Evolutionary conservation across 768 basidiomycete genomes (phyloP).

Genomic region (Suillus discolor): DNA sequence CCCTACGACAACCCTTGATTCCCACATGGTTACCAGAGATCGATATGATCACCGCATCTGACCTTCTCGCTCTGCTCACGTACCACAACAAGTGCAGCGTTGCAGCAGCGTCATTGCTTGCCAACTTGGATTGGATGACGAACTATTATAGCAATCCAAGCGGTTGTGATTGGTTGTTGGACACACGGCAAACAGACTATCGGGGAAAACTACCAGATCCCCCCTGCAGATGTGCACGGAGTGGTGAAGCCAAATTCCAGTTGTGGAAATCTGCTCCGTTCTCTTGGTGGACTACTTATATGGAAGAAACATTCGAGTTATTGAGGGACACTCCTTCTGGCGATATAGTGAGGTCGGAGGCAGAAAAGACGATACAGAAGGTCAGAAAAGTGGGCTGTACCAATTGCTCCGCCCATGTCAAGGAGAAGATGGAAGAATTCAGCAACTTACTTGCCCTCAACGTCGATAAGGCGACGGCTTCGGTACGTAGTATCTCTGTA

Average conservation of each 20-base stretch:
- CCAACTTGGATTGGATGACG: constrained; percentile 6
- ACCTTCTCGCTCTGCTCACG: constrained; percentile 19
- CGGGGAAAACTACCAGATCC: too few relatives aligned
- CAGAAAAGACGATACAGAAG: background rate
- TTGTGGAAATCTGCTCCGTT: background rate
- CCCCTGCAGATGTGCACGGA: background rate
- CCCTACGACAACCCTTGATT: constrained; percentile 25
- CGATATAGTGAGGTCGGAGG: background rate
- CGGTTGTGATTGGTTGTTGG: background rate
- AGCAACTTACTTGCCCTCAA: constrained; percentile 8
- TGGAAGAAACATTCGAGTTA: constrained; percentile 1
- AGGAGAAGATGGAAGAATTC: constrained; percentile 19
- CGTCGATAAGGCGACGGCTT: constrained; percentile 17
- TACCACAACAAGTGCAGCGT: constrained; percentile 13
- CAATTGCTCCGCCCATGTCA: constrained; percentile 10
- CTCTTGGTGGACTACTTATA: constrained; percentile 16
- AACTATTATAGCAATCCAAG: background rate
- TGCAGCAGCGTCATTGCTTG: background rate
- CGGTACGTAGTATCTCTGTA: constrained; percentile 13
- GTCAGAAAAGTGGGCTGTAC: constrained; percentile 6
- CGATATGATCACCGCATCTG: constrained; percentile 20
- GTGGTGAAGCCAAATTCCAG: background rate
- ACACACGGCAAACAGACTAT: too few relatives aligned
- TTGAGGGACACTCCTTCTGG: constrained; percentile 10
- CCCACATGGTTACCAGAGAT: constrained; percentile 22